A percentile compares a stretch with the other conserved stretches of the same genome.
Evolutionary conservation across 2,329 filamentous ascomycete genomes (phyloP).

Genomic region (Aspergillus sp.): DNA sequence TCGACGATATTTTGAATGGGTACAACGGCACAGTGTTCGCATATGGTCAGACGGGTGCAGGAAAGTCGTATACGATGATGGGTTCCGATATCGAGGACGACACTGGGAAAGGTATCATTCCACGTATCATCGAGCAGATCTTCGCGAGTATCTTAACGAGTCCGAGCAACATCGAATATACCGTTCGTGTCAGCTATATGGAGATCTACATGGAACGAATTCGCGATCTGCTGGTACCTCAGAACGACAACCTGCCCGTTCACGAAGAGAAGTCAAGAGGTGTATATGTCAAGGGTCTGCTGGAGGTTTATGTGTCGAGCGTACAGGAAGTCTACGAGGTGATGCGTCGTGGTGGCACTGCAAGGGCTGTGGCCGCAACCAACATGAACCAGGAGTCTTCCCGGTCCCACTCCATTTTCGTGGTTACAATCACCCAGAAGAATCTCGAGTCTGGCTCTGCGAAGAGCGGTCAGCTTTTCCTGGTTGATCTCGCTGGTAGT

Average conservation of each 20-base stretch:
- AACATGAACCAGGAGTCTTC: constrained; percentile 99
- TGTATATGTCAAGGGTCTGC: constrained; percentile 89
- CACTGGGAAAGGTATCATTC: constrained; percentile 83
- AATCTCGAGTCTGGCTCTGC: constrained; percentile 93
- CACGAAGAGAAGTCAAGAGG: constrained; percentile 95
- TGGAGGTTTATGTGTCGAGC: constrained; percentile 92
- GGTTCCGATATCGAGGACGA: constrained; percentile 88
- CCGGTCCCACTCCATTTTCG: constrained; percentile 95
- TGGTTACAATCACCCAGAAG: constrained; percentile 94
- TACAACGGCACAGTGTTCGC: constrained; percentile 99
- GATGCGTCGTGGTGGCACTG: constrained; percentile 83
- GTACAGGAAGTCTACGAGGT: constrained; percentile 96
- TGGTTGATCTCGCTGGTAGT: constrained; percentile 95
- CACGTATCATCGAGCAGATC: constrained; percentile 94
- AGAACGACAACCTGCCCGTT: constrained; percentile 94
- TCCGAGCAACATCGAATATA: constrained; percentile 91
- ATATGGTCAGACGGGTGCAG: constrained; percentile 94
- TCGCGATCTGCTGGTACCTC: constrained; percentile 80
- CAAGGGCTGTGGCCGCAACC: constrained; percentile 85
- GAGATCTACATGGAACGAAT: constrained; percentile 99
- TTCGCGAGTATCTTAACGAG: constrained; percentile 91
- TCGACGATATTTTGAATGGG: constrained; percentile 96
- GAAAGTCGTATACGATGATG: constrained; percentile 99
- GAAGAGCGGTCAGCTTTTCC: constrained; percentile 91
- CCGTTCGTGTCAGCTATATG: constrained; percentile 98